phyloP scores from a whole-genome alignment of 768 basidiomycete genomes.

The Boletus pseudopeckii region DNA sequence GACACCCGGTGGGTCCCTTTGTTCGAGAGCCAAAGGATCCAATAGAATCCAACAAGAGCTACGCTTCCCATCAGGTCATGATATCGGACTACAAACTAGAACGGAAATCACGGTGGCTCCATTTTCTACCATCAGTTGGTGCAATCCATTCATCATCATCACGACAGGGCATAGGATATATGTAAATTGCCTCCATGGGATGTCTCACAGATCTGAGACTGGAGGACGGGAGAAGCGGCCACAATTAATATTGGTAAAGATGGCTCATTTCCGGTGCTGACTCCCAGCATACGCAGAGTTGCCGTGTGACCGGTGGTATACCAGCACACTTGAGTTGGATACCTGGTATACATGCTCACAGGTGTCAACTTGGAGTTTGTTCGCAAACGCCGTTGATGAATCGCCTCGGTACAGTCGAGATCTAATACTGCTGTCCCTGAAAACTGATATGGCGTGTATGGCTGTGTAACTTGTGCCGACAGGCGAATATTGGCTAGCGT shows the following conservation, averaged over 20 bases:
- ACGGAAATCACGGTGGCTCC: neutral
- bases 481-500: neutral
- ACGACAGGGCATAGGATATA: neutral
- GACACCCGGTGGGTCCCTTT: no score
- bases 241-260: no score
- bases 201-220: neutral
- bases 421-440: neutral
- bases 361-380: neutral
- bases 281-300: neutral
- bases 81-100: neutral
- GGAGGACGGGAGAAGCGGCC: neutral
- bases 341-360: no score
- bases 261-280: neutral
- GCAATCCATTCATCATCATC: neutral
- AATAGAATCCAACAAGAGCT: neutral
- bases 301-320: neutral
- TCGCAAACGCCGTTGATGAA: neutral
- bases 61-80: neutral
- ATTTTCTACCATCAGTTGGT: neutral
- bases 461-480: neutral
- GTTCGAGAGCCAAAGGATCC: neutral
- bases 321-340: neutral
- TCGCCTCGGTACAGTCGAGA: no score
- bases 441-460: neutral
- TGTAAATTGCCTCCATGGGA: neutral